Conservation (phyloP, 2,329 filamentous ascomycete genomes). For the Corynespora cassiicola region DNA sequence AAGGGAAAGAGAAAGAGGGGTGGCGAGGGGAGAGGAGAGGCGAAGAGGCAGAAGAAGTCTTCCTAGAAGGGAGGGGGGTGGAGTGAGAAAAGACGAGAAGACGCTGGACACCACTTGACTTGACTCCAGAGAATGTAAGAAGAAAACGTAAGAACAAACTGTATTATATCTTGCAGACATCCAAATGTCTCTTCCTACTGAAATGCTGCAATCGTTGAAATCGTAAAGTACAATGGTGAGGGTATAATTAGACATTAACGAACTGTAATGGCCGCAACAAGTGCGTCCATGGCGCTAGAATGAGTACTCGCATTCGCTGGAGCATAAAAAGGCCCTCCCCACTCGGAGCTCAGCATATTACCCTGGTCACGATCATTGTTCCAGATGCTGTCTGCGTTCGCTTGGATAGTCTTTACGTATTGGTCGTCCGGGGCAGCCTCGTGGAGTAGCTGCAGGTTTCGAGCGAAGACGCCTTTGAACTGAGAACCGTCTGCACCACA, state of each 20-base stretch:
- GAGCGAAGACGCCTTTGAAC: conserved; percentile 76
- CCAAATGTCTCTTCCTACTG: background rate
- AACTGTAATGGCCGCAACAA: conserved; percentile 63
- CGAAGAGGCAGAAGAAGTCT: conserved; percentile 1
- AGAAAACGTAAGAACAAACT: background rate
- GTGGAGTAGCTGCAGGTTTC: conserved; percentile 68
- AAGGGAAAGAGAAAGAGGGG: background rate
- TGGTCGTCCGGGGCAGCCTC: conserved; percentile 55
- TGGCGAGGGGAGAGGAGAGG: conserved; percentile 3
- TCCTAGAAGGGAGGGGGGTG: background rate
- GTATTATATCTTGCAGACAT: conserved; percentile 8
- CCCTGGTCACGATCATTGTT: conserved; percentile 58
- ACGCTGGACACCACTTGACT: background rate
- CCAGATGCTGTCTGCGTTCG: conserved; percentile 73
- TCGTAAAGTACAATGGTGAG: too few relatives aligned
- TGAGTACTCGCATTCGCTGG: conserved; percentile 66
- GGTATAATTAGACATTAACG: conserved; percentile 21
- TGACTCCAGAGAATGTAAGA: background rate
- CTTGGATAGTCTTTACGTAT: conserved; percentile 63
- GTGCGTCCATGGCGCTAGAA: conserved; percentile 69
- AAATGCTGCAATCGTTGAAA: too few relatives aligned
- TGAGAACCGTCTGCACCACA: conserved; percentile 59
- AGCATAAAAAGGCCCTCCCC: conserved; percentile 65
- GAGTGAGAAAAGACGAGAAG: background rate
- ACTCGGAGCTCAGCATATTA: conserved; percentile 66